phyloP scores from a whole-genome alignment of 192 early-diverging fungal genomes.

The Phycomyces blakesleeanus region DNA sequence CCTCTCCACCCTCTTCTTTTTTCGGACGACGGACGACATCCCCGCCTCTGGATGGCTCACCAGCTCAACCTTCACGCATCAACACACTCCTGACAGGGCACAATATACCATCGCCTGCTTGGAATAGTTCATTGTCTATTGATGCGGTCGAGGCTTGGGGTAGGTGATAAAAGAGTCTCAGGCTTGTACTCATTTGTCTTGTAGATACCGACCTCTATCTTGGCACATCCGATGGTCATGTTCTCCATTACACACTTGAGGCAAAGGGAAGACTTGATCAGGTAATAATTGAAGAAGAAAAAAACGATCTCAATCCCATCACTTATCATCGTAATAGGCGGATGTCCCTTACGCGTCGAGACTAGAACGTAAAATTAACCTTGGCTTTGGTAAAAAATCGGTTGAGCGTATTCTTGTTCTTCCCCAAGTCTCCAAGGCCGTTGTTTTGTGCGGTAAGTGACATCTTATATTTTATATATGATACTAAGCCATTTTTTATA shows the following conservation, averaged over 20 bases:
- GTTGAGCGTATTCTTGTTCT: slow-evolving; percentile 62
- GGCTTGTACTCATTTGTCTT: background rate
- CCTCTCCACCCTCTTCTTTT: slow-evolving; percentile 23
- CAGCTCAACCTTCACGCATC: slow-evolving; percentile 13
- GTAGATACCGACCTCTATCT: slow-evolving; percentile 70
- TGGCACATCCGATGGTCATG: slow-evolving; percentile 69
- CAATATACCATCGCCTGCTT: slow-evolving; percentile 20
- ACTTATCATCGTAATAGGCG: background rate
- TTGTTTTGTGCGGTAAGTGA: slow-evolving; percentile 63
- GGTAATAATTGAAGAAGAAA: slow-evolving; percentile 12
- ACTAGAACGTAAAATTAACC: slow-evolving; percentile 41
- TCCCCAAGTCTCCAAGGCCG: slow-evolving; percentile 57
- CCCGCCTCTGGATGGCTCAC: slow-evolving; percentile 7
- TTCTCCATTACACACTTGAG: slow-evolving; percentile 65
- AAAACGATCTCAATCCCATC: background rate
- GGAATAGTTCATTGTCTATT: slow-evolving; percentile 35
- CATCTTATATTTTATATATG: background rate
- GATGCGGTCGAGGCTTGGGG: slow-evolving; percentile 51
- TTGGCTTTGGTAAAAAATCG: slow-evolving; percentile 57
- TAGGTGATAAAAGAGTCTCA: slow-evolving; percentile 10
- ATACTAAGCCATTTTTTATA: no score
- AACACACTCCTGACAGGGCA: slow-evolving; percentile 12
- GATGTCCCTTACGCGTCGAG: slow-evolving; percentile 25
- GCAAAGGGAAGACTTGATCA: slow-evolving; percentile 16
- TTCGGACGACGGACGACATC: slow-evolving; percentile 22